Percentiles rank a stretch among this genome's conserved stretches.
These are phyloP conservation scores for Phytophthora litchii DNA, from an alignment of 352 stramenopile species.

Conservation along the genomic window DNA sequence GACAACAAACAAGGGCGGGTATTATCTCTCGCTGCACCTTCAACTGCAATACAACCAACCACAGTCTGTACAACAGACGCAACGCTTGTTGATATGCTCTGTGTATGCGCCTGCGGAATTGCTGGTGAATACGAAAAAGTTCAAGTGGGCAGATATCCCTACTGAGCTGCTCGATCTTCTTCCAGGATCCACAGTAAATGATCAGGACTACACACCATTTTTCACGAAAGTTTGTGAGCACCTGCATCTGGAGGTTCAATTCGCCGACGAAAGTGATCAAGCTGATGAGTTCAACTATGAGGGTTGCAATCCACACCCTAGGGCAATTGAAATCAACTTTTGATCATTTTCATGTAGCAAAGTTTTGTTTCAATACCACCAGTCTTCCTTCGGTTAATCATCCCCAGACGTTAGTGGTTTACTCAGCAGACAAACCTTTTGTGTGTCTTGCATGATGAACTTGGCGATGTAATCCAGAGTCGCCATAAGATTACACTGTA, in stretches of 20 bases:
- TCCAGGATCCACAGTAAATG: neutral
- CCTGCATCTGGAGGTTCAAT: slow-evolving; percentile 12
- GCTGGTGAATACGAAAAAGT: slow-evolving; percentile 14
- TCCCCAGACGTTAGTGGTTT: neutral
- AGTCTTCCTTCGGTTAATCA: neutral
- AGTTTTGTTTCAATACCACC: slow-evolving; percentile 16
- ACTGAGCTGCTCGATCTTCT: slow-evolving; percentile 13
- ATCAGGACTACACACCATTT: slow-evolving; percentile 3
- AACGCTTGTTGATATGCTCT: slow-evolving; percentile 26
- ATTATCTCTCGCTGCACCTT: slow-evolving; percentile 25
- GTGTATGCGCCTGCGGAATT: slow-evolving; percentile 32
- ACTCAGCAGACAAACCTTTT: neutral
- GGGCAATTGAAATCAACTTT: slow-evolving; percentile 14
- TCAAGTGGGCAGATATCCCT: slow-evolving; percentile 21
- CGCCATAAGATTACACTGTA: slow-evolving; percentile 13
- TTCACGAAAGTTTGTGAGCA: slow-evolving; percentile 24
- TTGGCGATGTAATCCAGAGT: slow-evolving; percentile 9
- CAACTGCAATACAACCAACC: slow-evolving; percentile 5
- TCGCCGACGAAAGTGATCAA: neutral
- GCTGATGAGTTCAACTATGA: neutral
- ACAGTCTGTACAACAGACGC: neutral
- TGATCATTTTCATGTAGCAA: neutral
- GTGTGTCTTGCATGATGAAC: neutral
- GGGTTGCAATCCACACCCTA: neutral
- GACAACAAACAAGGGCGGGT: slow-evolving; percentile 2